Percentiles rank a stretch among this genome's conserved stretches.
Conservation (phyloP, 2,329 filamentous ascomycete genomes). For the Pseudogymnoascus verrucosus region DNA sequence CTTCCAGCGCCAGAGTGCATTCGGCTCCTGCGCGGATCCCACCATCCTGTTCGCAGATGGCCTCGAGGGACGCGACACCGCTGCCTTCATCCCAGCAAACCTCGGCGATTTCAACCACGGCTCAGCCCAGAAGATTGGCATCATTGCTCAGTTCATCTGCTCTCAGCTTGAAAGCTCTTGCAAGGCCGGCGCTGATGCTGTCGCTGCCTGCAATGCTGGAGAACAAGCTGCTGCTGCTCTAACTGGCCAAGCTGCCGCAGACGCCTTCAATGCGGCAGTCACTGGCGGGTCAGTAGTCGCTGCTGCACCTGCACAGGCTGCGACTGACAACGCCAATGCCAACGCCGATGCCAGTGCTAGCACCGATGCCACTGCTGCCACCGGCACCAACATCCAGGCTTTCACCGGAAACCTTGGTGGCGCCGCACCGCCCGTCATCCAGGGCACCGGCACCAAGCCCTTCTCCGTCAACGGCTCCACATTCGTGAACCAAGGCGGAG, state of each 20-base stretch:
- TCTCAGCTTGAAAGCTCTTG: no score
- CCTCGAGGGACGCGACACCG: no score
- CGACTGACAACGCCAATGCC: slow-evolving; percentile 20
- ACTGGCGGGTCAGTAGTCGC: slow-evolving; percentile 11
- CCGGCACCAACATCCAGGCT: slow-evolving; percentile 31
- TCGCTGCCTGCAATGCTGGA: no score
- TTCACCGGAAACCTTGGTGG: slow-evolving; percentile 43
- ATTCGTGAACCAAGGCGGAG: slow-evolving; percentile 48
- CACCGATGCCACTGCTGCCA: slow-evolving; percentile 2
- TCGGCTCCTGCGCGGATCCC: no score
- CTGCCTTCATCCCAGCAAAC: no score
- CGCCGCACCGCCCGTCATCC: slow-evolving; percentile 39
- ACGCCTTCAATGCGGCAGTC: slow-evolving; percentile 5
- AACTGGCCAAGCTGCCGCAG: no score
- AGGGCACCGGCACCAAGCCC: slow-evolving; percentile 41
- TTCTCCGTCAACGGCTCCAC: slow-evolving; percentile 49
- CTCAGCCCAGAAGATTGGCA: no score
- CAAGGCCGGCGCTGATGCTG: no score
- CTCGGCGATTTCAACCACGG: no score
- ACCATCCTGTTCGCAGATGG: no score
- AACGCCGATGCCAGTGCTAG: neutral
- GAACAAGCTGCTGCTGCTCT: no score
- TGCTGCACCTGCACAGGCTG: slow-evolving; percentile 21
- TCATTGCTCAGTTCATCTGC: no score
- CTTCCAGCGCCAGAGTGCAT: neutral